Evolutionary conservation across 805 yeast genomes (phyloP).

Genomic region (Yamadazyma laniorum): DNA sequence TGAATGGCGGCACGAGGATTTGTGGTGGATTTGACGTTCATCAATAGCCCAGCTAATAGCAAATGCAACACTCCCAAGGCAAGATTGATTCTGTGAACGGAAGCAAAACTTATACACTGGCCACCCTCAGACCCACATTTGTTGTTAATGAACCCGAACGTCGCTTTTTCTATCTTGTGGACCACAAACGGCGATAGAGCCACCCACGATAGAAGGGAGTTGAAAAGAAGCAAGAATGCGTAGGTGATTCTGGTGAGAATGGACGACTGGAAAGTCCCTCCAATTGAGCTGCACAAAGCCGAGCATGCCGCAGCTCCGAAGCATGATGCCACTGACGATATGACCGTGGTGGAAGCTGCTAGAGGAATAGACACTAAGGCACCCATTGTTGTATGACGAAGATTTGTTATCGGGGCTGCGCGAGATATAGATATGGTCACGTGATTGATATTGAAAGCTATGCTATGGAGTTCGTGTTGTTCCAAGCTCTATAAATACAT

Average conservation of each 20-base stretch:
- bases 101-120: conserved; percentile 83
- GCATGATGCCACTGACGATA: conserved; percentile 56
- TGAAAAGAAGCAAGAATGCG: conserved; percentile 72
- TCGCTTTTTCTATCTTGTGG: conserved; percentile 65
- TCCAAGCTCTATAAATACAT: too few species aligned
- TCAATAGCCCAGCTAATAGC: conserved; percentile 59
- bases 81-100: conserved; percentile 89
- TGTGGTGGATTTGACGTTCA: conserved; percentile 73
- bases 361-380: conserved; percentile 72
- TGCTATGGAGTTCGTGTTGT: too few species aligned
- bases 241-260: conserved; percentile 84
- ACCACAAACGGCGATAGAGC: conserved; percentile 80
- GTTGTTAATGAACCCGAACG: conserved; percentile 65
- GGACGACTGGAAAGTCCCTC: conserved; percentile 69
- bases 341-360: conserved; percentile 44
- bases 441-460: too few species aligned
- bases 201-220: conserved; percentile 89
- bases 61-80: conserved; percentile 82
- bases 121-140: conserved; percentile 71
- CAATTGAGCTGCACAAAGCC: conserved; percentile 49
- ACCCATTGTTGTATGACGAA: too few species aligned
- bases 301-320: conserved; percentile 78
- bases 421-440: background rate
- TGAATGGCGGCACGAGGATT: conserved; percentile 81
- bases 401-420: too few species aligned